phyloP scores from a whole-genome alignment of 2,329 filamentous ascomycete genomes.

The Xylariaceae sp. region DNA sequence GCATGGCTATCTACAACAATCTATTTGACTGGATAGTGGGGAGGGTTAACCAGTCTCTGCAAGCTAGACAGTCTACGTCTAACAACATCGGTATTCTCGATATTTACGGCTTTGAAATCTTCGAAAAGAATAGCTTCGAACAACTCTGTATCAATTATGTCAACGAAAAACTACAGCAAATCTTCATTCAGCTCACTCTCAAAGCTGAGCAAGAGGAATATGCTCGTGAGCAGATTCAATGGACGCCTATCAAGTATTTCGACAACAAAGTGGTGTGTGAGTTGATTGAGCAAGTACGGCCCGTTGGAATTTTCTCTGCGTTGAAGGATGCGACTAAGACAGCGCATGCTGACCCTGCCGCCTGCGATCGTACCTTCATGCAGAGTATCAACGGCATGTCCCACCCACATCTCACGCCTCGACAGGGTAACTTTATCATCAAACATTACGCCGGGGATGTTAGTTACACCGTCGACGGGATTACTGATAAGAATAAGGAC shows the following conservation, averaged over 20 bases:
- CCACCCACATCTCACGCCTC: conserved; percentile 87
- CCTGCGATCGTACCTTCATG: conserved; percentile 95
- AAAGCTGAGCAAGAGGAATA: conserved; percentile 99
- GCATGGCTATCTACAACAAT: conserved; percentile 97
- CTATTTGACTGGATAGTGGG: conserved; percentile 98
- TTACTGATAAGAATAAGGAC: conserved; percentile 99
- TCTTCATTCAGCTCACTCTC: conserved; percentile 96
- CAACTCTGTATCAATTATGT: conserved; percentile 99
- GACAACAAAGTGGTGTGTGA: conserved; percentile 99
- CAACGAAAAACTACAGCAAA: conserved; percentile 98
- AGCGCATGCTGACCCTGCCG: conserved; percentile 93
- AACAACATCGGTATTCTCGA: conserved; percentile 97
- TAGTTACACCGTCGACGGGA: conserved; percentile 90
- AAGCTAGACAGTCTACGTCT: conserved; percentile 74
- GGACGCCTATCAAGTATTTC: conserved; percentile 99
- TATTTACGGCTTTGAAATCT: conserved; percentile 99
- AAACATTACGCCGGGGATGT: conserved; percentile 99
- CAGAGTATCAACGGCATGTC: conserved; percentile 89
- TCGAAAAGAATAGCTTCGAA: conserved; percentile 98
- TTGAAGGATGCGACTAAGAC: conserved; percentile 98
- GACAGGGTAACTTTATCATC: conserved; percentile 96
- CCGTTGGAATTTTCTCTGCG: conserved; percentile 91
- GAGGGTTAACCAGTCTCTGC: conserved; percentile 86
- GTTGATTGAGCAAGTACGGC: conserved; percentile 88
- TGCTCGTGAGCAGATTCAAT: conserved; percentile 92